Conservation (phyloP, 2,329 filamentous ascomycete species). For the Cercospora sojina region DNA sequence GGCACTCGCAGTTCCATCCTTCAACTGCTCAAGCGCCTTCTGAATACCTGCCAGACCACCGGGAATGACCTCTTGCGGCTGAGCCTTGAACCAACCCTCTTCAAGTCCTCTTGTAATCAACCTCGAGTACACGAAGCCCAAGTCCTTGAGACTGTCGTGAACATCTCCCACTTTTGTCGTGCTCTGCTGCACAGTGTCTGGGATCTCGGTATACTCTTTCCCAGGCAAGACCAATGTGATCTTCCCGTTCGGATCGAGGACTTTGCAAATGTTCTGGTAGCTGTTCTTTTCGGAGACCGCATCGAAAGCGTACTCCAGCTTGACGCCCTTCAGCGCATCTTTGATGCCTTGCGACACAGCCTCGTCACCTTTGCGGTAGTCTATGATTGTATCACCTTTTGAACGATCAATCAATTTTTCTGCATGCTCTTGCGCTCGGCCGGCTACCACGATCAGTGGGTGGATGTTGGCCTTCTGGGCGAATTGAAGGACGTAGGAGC, state of each 20-base stretch:
- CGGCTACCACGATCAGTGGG: slow-evolving; percentile 61
- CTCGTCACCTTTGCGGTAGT: slow-evolving; percentile 53
- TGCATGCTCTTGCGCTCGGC: slow-evolving; percentile 54
- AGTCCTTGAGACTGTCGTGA: slow-evolving; percentile 36
- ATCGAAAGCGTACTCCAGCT: slow-evolving; percentile 37
- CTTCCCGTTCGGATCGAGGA: slow-evolving; percentile 38
- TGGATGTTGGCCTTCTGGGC: slow-evolving; percentile 56
- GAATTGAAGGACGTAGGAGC: slow-evolving; percentile 59
- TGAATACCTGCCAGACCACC: slow-evolving; percentile 58
- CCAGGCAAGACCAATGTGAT: slow-evolving; percentile 39
- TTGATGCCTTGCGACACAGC: slow-evolving; percentile 36
- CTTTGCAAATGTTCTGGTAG: slow-evolving; percentile 42
- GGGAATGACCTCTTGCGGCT: slow-evolving; percentile 50
- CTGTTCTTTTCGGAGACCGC: slow-evolving; percentile 34
- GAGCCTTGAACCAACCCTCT: slow-evolving; percentile 41
- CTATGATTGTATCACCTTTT: slow-evolving; percentile 59
- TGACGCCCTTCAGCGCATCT: slow-evolving; percentile 33
- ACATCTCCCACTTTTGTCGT: slow-evolving; percentile 41
- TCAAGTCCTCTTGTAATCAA: slow-evolving; percentile 36
- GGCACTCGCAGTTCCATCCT: slow-evolving; percentile 61
- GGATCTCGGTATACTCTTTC: slow-evolving; percentile 46
- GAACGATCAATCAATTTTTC: slow-evolving; percentile 52
- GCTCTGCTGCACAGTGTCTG: slow-evolving; percentile 40
- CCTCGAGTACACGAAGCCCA: slow-evolving; percentile 38
- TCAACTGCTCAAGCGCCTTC: slow-evolving; percentile 55